These are phyloP conservation scores for Sugiyamaella xylanicola DNA, from an alignment of 1,139 yeast species.

Conservation along the genomic window DNA sequence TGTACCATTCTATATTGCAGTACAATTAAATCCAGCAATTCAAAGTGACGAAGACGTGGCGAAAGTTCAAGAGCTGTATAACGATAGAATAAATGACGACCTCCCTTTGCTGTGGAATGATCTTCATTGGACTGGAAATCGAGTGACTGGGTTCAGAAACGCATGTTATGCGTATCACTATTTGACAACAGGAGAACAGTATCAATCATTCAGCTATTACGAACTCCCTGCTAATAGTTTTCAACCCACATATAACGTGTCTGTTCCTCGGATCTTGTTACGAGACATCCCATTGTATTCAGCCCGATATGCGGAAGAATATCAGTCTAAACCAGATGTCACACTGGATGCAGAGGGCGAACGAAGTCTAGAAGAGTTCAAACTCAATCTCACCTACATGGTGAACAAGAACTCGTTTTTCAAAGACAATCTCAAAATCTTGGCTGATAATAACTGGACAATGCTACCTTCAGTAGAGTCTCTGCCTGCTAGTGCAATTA, in stretches of 20 bases:
- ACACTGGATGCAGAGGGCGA: constrained; percentile 16
- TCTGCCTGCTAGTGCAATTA: constrained; percentile 2
- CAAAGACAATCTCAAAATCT: constrained; percentile 8
- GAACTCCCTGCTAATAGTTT: constrained; percentile 12
- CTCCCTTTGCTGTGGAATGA: constrained; percentile 17
- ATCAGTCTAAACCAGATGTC: constrained; percentile 7
- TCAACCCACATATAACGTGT: constrained; percentile 7
- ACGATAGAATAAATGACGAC: constrained; percentile 11
- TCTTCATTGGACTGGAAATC: constrained; percentile 19
- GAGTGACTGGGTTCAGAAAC: constrained; percentile 17
- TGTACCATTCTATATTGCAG: constrained; percentile 17
- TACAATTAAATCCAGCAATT: constrained; percentile 13
- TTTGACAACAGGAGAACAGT: constrained; percentile 14
- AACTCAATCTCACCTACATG: constrained; percentile 14
- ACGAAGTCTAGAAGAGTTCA: constrained; percentile 12
- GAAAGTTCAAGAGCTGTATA: constrained; percentile 6
- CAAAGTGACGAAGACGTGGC: constrained; percentile 1
- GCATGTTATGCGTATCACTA: constrained; percentile 18
- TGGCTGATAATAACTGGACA: constrained; percentile 11
- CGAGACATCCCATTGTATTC: constrained; percentile 15
- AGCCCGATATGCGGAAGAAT: constrained; percentile 15
- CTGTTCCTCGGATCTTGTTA: constrained; percentile 14
- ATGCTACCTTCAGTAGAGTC: constrained; percentile 13
- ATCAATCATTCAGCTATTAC: constrained; percentile 3
- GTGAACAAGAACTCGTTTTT: constrained; percentile 11